phyloP scores from a whole-genome alignment of 2,329 filamentous ascomycete species.

The Cryphonectria parasitica region DNA sequence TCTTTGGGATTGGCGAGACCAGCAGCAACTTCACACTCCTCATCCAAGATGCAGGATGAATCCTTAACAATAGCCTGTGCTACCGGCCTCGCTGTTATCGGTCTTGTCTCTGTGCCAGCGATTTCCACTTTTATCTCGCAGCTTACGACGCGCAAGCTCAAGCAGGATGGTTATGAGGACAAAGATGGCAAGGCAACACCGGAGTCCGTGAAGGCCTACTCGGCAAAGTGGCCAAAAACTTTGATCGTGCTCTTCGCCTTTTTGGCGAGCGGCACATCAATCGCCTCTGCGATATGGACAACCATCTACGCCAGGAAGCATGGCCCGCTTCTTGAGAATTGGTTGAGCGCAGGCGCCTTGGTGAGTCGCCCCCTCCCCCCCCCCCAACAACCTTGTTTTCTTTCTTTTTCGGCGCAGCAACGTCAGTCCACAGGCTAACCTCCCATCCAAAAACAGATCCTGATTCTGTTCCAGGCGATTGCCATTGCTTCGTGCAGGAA shows the following conservation, averaged over 20 bases:
- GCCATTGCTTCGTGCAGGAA: conserved; percentile 53
- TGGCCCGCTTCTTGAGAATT: conserved; percentile 56
- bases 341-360: conserved; percentile 65
- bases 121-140: conserved; percentile 35
- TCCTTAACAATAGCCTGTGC: conserved; percentile 35
- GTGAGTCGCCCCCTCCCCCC: conserved; percentile 50
- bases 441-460: conserved; percentile 41
- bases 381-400: no score
- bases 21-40: not conserved
- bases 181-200: conserved; percentile 70
- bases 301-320: conserved; percentile 44
- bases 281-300: conserved; percentile 59
- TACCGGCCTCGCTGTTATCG: conserved; percentile 36
- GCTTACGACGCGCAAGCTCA: conserved; percentile 36
- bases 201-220: conserved; percentile 65
- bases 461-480: conserved; percentile 57
- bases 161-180: conserved; percentile 64
- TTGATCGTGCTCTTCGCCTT: conserved; percentile 58
- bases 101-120: conserved; percentile 38
- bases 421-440: conserved; percentile 24
- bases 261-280: conserved; percentile 57
- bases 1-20: not conserved
- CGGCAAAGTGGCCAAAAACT: conserved; percentile 60
- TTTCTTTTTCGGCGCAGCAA: not conserved
- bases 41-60: conserved; percentile 36